Base-by-base conservation (phyloP, 2,329 filamentous ascomycete species). In the Claviceps fusiformis region DNA sequence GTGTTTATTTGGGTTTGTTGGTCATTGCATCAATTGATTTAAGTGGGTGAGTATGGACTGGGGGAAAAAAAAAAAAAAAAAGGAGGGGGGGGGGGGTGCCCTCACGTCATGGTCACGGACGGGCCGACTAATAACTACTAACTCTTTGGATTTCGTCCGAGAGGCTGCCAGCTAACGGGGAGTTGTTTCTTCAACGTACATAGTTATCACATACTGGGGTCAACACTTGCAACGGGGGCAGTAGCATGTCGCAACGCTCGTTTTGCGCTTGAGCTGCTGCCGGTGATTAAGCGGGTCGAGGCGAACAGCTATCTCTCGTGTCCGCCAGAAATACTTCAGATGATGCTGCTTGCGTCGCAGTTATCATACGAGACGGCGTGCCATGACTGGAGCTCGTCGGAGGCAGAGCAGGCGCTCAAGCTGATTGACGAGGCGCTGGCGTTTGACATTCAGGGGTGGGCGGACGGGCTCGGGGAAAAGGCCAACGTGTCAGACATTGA, bases 401-500 rank as follows among this genome's bases (percentile, higher is more conserved):
- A 64, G 4, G 69, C 71, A 35, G 67, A 71, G 55, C 63, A 70
- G 54, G 67, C 68, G 35, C 62, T 73, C 13, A 60, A 62, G 3
- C 67, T 77, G 33, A 68, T 77, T 44, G 61, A 69, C 41, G 67
- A 73, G 47, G 70, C 71, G 1, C 67, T 72, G 46, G 62, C 61
- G 5, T 74, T 76, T 55, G 69, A 77, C 56, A 67, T 75, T 52
- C 60, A 68, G 33, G 64, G 58, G 1, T 76, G 74, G 75, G 73
- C 73, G 3, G 59, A 63, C 4, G 65, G 66, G 46, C 65, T 77
- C 15, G 69, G 67, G 43, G 61, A 62, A n/a, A 62, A 65, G 9
- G 62, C 65, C 48, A 63, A 68, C 19, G 61, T 70, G 11, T 65
- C 68, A 19, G 71, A 75, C 50, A 64, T 71, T 5, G 70, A 75